A percentile compares a stretch with the other conserved stretches of the same genome.
These are phyloP conservation scores for Quaeritorhiza haematococci DNA, from an alignment of 371 early-diverging fungal genomes.

Conservation along the genomic window DNA sequence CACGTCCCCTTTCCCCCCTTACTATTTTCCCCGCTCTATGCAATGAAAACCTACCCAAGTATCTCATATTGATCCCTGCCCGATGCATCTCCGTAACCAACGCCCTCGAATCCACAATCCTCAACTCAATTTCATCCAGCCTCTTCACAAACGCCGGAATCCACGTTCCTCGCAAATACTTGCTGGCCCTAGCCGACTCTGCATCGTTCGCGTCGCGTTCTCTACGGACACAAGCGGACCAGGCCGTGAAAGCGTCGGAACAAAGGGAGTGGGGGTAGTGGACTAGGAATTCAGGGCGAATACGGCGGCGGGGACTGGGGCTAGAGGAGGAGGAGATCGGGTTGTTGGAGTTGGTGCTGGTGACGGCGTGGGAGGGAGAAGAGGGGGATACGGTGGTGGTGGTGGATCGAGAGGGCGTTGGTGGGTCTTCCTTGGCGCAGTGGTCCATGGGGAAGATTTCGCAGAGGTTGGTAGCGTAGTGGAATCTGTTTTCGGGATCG, in stretches of 20 bases:
- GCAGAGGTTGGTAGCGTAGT: conserved; percentile 32
- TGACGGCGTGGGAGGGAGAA: background rate
- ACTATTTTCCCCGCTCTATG: no score
- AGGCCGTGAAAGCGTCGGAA: conserved; percentile 30
- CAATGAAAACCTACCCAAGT: conserved; percentile 29
- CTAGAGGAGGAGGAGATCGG: background rate
- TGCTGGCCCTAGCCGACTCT: conserved; percentile 29
- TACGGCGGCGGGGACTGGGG: conserved; percentile 9
- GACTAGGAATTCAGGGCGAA: conserved; percentile 46
- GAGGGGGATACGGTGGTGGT: background rate
- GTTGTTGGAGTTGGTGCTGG: conserved; percentile 2
- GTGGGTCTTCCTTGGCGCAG: background rate
- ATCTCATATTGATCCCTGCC: conserved; percentile 45
- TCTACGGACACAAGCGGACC: conserved; percentile 28
- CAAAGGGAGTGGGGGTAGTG: conserved; percentile 9
- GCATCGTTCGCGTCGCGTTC: conserved; percentile 34
- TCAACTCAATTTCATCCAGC: conserved; percentile 38
- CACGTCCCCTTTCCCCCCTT: no score
- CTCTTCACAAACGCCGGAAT: conserved; percentile 38
- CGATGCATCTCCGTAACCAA: conserved; percentile 32
- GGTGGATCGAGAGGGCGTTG: conserved; percentile 1
- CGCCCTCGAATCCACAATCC: conserved; percentile 34
- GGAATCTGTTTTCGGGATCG: conserved; percentile 12
- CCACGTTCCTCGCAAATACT: conserved; percentile 35
- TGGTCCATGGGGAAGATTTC: conserved; percentile 37